Percentiles rank a stretch among this genome's conserved stretches.
These are phyloP conservation scores for Diaporthe sp. DNA, from an alignment of 2,329 filamentous ascomycete genomes.

Conservation along the genomic window DNA sequence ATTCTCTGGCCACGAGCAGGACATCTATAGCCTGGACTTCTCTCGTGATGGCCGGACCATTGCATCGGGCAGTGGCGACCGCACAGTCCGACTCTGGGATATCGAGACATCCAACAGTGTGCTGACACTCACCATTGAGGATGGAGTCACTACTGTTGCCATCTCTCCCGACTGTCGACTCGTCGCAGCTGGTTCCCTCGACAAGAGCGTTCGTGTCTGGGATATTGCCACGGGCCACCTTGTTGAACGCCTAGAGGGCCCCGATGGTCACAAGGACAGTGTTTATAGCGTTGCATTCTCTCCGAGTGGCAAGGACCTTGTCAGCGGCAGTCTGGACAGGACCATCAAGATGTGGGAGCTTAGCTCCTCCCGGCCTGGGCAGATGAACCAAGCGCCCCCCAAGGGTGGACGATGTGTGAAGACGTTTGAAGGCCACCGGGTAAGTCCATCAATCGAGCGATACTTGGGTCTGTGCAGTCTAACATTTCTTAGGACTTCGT, in stretches of 20 bases:
- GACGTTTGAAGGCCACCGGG: conserved; percentile 97
- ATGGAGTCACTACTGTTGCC: conserved; percentile 96
- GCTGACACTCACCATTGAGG: conserved; percentile 90
- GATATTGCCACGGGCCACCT: conserved; percentile 89
- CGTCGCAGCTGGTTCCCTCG: conserved; percentile 93
- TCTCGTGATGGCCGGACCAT: conserved; percentile 94
- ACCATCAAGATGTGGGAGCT: conserved; percentile 99
- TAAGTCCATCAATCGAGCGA: conserved; percentile 57
- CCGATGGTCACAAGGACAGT: conserved; percentile 95
- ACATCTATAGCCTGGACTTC: conserved; percentile 98
- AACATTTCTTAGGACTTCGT: conserved; percentile 83
- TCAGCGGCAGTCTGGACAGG: conserved; percentile 95
- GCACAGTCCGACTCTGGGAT: conserved; percentile 96
- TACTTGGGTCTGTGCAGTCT: conserved; percentile 43
- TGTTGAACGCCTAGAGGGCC: conserved; percentile 91
- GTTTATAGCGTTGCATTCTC: conserved; percentile 98
- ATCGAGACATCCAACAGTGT: conserved; percentile 87
- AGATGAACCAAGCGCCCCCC: conserved; percentile 71
- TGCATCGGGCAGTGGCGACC: conserved; percentile 93
- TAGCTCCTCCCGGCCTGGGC: conserved; percentile 73
- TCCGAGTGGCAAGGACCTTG: conserved; percentile 91
- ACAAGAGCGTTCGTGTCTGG: conserved; percentile 99
- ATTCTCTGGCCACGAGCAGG: conserved; percentile 97
- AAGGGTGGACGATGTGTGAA: conserved; percentile 95
- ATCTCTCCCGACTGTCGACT: conserved; percentile 96